Evolutionary conservation across 208 protist genomes (phyloP).

Genomic region (Balamuthia mandrillaris): DNA sequence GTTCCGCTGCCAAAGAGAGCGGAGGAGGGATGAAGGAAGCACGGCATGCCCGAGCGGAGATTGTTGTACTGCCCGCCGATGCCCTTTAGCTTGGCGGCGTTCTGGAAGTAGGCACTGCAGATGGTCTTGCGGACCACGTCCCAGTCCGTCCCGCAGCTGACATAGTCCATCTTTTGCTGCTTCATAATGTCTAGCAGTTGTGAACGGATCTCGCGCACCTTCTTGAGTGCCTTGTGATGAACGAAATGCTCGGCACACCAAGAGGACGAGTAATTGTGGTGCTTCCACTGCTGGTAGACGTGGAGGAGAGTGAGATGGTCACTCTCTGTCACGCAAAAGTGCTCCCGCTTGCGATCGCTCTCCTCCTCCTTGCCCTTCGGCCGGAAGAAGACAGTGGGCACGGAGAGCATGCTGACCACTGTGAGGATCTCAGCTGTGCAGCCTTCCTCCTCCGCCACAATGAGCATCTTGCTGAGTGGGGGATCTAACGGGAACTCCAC

Average conservation of each 20-base stretch:
- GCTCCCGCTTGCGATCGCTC: slow-evolving; percentile 90
- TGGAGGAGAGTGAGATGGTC: slow-evolving; percentile 94
- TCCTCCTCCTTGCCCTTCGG: slow-evolving; percentile 76
- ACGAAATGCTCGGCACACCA: slow-evolving; percentile 97
- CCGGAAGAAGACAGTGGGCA: slow-evolving; percentile 77
- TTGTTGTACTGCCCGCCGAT: slow-evolving; percentile 73
- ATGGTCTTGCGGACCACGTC: slow-evolving; percentile 90
- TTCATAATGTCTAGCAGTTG: slow-evolving; percentile 90
- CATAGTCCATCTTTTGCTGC: slow-evolving; percentile 82
- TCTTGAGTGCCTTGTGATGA: slow-evolving; percentile 88
- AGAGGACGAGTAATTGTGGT: slow-evolving; percentile 76
- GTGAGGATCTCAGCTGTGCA: slow-evolving; percentile 88
- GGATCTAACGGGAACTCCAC: slow-evolving; percentile 97
- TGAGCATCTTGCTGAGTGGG: slow-evolving; percentile 89
- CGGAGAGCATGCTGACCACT: slow-evolving; percentile 90
- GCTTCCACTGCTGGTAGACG: slow-evolving; percentile 83
- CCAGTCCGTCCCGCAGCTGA: slow-evolving; percentile 87
- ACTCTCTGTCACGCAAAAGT: slow-evolving; percentile 90
- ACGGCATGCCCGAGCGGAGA: neutral
- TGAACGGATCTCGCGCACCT: slow-evolving; percentile 93
- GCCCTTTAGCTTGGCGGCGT: slow-evolving; percentile 83
- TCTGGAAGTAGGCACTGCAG: slow-evolving; percentile 93
- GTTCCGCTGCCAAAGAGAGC: slow-evolving; percentile 70
- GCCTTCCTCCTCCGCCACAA: slow-evolving; percentile 85
- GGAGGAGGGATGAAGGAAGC: slow-evolving; percentile 68